phyloP scores from a whole-genome alignment of 2,329 filamentous ascomycete genomes.

The Fusarium agapanthi region DNA sequence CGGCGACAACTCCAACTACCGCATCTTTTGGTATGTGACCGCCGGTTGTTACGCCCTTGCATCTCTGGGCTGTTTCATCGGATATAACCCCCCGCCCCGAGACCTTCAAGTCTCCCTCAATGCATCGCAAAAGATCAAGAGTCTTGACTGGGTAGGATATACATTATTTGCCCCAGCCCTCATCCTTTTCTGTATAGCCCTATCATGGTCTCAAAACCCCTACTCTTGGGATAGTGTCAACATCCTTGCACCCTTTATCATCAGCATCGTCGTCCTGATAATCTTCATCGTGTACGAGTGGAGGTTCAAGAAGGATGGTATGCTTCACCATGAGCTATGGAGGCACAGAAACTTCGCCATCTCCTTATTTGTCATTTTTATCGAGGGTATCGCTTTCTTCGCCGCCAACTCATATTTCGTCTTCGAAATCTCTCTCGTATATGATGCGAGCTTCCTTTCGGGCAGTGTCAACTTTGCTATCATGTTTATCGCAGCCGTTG shows the following conservation, averaged over 20 bases:
- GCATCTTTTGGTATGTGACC: not conserved
- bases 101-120: not conserved
- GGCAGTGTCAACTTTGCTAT: not conserved
- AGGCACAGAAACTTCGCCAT: not conserved
- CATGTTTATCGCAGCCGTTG: not conserved
- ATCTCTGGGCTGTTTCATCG: not conserved
- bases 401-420: not conserved
- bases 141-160: not conserved
- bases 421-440: not conserved
- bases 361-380: not conserved
- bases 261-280: not conserved
- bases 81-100: not conserved
- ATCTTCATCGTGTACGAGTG: not conserved
- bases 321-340: not conserved
- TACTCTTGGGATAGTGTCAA: not conserved
- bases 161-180: not conserved
- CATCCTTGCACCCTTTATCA: not conserved
- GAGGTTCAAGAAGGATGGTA: not conserved
- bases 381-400: not conserved
- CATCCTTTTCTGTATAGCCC: not conserved
- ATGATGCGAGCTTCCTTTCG: not conserved
- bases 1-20: not conserved
- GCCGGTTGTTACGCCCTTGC: not conserved
- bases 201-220: not conserved
- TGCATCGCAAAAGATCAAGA: not conserved